Evolutionary conservation across 441 rosid genomes (phyloP).

Genomic region (Croton setiger): DNA sequence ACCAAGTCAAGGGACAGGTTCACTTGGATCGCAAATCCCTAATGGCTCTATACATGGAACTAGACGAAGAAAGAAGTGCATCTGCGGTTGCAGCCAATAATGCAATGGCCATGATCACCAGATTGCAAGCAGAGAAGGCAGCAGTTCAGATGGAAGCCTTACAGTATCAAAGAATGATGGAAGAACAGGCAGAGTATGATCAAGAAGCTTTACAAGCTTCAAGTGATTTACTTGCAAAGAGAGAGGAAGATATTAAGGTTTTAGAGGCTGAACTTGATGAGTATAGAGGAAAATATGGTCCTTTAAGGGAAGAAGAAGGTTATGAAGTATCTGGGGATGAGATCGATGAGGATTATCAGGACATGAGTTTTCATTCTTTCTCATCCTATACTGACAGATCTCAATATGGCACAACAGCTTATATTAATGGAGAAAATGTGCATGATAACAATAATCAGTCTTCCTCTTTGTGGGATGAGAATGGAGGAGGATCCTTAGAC

Average conservation of each 20-base stretch:
- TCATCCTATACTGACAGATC: constrained; percentile 24
- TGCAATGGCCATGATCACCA: constrained; percentile 96
- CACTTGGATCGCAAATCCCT: constrained; percentile 75
- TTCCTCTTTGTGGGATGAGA: constrained; percentile 15
- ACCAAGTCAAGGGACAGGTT: constrained; percentile 65
- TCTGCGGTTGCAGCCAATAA: constrained; percentile 93
- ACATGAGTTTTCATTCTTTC: constrained; percentile 23
- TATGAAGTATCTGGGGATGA: constrained; percentile 29
- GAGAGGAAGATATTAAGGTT: constrained; percentile 59
- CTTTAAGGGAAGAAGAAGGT: constrained; percentile 38
- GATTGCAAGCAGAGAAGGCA: constrained; percentile 92
- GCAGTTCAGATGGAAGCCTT: constrained; percentile 98
- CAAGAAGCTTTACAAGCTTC: constrained; percentile 76
- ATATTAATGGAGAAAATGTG: constrained; percentile 22
- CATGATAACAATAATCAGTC: constrained; percentile 3
- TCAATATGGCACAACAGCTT: constrained; percentile 23
- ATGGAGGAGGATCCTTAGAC: constrained; percentile 13
- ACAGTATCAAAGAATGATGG: constrained; percentile 99
- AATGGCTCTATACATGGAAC: constrained; percentile 76
- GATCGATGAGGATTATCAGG: constrained; percentile 31
- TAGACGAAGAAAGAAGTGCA: constrained; percentile 91
- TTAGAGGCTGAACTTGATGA: constrained; percentile 64
- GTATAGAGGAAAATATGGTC: constrained; percentile 55
- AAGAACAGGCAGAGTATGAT: constrained; percentile 91
- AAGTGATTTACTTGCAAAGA: constrained; percentile 49